Base-by-base conservation (phyloP, 768 basidiomycete genomes). In the Holtermanniella nyarrowii region DNA sequence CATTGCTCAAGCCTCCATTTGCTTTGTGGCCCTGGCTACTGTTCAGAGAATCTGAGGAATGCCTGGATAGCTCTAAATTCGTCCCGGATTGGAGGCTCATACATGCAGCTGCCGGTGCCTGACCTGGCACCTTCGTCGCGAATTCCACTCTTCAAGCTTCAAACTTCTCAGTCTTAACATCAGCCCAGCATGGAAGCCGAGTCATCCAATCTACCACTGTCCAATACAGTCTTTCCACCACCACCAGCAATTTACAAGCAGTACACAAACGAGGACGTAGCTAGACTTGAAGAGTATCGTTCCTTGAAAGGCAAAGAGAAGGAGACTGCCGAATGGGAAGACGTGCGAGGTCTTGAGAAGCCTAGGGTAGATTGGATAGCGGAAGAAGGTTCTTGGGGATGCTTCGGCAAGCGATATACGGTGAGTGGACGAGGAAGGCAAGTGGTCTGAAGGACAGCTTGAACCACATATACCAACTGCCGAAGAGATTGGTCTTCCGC, bases 221-320 rank as follows among this genome's bases (percentile, higher is more conserved):
- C 65, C 25, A 67, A 67, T 40, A 63, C 65, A 4, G 55, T 67
- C 43, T 67, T 63, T 44, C 65, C 65, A 0, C 65, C 65, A 12
- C 65, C 65, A 11, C 65, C 65, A 0, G 25, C 50, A 11, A 62
- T 55, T 52, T 67, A 56, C 44, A 61, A 57, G 40, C 48, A 42
- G 1, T 66, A 37, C 48, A 62, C 65, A 3, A 45, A 56, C 21
- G 46, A 26, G 13, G 51, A 59, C 42, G 22, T 61, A 0, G 61
- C 54, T 4, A 43, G 40, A 26, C 46, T 56, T 1, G 49, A 44
- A 22, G 10, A 37, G 31, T 37, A 37, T 37, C 31, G 31, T 16
- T 37, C 31, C 10, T 37, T 37, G 10, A 46, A 49, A 23, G 54
- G 26, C 13, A 41, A 25, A 24, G 23, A 24, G 16, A 44, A 11